Evolutionary conservation across 2,329 filamentous ascomycete species (phyloP).

Genomic region (Pleomassaria siparia): DNA sequence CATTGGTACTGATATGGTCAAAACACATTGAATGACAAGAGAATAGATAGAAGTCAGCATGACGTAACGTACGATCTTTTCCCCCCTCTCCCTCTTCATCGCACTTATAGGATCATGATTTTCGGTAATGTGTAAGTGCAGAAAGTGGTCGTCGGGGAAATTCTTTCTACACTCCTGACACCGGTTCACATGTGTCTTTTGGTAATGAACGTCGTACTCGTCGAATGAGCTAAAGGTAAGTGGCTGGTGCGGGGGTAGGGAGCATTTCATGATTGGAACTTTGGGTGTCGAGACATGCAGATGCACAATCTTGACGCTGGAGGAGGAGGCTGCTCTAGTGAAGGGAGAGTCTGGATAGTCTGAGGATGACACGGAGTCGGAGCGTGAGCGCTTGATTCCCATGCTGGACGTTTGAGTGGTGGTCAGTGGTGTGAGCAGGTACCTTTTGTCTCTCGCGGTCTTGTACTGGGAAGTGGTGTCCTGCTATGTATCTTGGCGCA

Average conservation of each 20-base stretch:
- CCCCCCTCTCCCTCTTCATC: conserved; percentile 73
- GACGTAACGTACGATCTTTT: conserved; percentile 70
- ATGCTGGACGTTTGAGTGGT: conserved; percentile 41
- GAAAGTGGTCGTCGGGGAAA: conserved; percentile 79
- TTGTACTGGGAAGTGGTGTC: background rate
- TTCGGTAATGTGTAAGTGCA: conserved; percentile 85
- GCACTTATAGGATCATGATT: conserved; percentile 81
- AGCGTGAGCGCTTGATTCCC: conserved; percentile 61
- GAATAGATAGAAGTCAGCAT: background rate
- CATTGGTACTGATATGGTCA: conserved; percentile 64
- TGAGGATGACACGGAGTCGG: conserved; percentile 50
- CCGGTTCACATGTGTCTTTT: conserved; percentile 76
- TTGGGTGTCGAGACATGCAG: conserved; percentile 51
- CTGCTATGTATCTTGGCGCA: no score
- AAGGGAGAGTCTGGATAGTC: conserved; percentile 37
- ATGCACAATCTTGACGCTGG: conserved; percentile 51
- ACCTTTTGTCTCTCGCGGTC: conserved; percentile 21
- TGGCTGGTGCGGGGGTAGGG: conserved; percentile 75
- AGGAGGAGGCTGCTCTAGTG: conserved; percentile 27
- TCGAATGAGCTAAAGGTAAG: conserved; percentile 72
- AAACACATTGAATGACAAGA: background rate
- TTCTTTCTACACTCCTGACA: conserved; percentile 85
- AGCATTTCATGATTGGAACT: conserved; percentile 69
- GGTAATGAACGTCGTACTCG: conserved; percentile 87
- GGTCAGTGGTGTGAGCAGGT: conserved; percentile 20